Base-by-base conservation (phyloP, 495 filamentous ascomycete genomes). In the Annulohypoxylon bovei region DNA sequence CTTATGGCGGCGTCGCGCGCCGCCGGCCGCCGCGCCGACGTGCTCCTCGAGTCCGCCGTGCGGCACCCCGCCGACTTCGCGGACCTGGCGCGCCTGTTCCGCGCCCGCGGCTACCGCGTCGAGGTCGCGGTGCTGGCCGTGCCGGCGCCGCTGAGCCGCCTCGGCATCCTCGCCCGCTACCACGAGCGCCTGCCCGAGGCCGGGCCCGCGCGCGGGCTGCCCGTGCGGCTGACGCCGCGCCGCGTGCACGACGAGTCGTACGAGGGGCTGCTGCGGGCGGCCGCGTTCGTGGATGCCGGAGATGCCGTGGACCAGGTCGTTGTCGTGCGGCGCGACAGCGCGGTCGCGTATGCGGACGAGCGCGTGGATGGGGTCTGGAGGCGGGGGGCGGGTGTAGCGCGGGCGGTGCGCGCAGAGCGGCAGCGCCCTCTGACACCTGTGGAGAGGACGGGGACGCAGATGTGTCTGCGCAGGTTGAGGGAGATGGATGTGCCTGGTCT, bases 201-300 rank as follows among this genome's bases (percentile, higher is more conserved):
- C 1, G 66, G 67, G 64, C 57, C 54, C 8, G 49, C 61, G 0
- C 69, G 67, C 0, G 58, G 63, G 14, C 18, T 82, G 30, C 78
- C 78, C 1, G 50, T 74, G 3, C 68, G 80, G 12, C 35, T 81
- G 39, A 82, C 80, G 58, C 80, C 80, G 11, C 67, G 69, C 16
- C 44, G 18, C 23, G 79, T 82, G 11, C 79, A 82, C 30, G 77
- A 81, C 11, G 80, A 80, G 50, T 77, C 76, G 18, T 81, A 74
- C 37, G 46, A 0, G 22, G 80, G 80, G 30, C 6, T 80, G 22
- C 35, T 47, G 18, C 40, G 53, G 2, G 79, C 70, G 5, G 78
- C 76, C 14, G 53, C 33, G 55, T 82, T 73, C 14, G 54, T 81
- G 2, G 80, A 82, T 20, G 57, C 49, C 23, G 44, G 56, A 16